A percentile compares a stretch with the other conserved stretches of the same genome.
Conservation (phyloP, 139 green algal species). For the Asterochloris erici region DNA sequence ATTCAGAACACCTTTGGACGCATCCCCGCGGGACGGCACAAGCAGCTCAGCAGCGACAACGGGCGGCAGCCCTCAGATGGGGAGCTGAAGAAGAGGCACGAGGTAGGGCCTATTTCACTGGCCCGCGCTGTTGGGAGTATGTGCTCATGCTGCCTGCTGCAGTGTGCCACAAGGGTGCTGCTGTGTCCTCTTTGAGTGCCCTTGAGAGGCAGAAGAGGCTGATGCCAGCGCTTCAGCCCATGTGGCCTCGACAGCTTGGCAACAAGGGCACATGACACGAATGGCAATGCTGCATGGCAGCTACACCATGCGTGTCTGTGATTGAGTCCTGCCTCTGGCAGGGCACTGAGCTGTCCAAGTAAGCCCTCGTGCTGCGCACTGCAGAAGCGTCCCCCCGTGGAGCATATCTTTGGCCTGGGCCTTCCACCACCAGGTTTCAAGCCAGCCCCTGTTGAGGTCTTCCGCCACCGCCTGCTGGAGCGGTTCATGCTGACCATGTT, state of each 20-base stretch:
- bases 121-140: too few species aligned
- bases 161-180: too few species aligned
- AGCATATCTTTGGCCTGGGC: conserved; percentile 71
- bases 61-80: not conserved
- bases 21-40: conserved; percentile 29
- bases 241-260: too few species aligned
- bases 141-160: too few species aligned
- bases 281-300: too few species aligned
- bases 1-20: conserved; percentile 68
- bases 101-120: not conserved
- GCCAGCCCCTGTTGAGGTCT: conserved; percentile 67
- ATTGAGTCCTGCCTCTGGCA: too few species aligned
- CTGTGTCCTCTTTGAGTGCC: too few species aligned
- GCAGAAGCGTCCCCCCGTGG: conserved; percentile 82
- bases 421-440: conserved; percentile 27
- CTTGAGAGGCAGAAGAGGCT: too few species aligned
- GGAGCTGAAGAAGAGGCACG: not conserved
- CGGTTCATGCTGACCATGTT: conserved; percentile 94
- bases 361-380: not conserved
- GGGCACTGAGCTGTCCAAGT: too few species aligned
- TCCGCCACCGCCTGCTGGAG: conserved; percentile 93
- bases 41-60: conserved; percentile 6
- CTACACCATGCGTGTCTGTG: too few species aligned
- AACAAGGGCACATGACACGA: too few species aligned
- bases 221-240: too few species aligned